Conservation (phyloP, 2,329 filamentous ascomycete species). For the Ceratocystis cacaofunesta region DNA sequence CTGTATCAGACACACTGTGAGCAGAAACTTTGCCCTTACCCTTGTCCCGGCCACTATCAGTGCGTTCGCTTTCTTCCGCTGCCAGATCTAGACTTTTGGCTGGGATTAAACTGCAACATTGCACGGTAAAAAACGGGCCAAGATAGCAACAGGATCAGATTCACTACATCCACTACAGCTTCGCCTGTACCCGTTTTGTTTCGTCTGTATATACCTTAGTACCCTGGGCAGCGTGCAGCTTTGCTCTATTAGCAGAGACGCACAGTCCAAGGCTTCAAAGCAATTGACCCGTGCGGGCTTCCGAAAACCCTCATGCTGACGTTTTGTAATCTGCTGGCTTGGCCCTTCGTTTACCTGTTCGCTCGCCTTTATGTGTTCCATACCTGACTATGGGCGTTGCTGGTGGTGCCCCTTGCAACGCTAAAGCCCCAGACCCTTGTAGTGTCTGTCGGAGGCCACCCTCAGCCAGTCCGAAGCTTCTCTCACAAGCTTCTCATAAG, state of each 20-base stretch:
- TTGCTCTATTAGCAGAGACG: background rate
- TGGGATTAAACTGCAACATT: conserved; percentile 6
- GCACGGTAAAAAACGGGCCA: conserved; percentile 3
- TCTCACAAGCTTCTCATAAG: background rate
- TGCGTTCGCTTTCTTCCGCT: conserved; percentile 11
- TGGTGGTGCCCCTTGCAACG: background rate
- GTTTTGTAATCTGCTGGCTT: background rate
- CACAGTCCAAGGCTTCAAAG: background rate
- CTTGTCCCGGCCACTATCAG: conserved; percentile 6
- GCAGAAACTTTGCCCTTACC: background rate
- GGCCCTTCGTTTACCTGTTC: background rate
- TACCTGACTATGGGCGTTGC: background rate
- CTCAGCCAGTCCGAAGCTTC: background rate
- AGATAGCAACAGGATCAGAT: background rate
- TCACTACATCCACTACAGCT: background rate
- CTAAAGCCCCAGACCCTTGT: conserved; percentile 3
- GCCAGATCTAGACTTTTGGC: conserved; percentile 1
- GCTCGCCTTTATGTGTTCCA: background rate
- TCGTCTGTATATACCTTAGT: background rate
- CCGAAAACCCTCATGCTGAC: background rate
- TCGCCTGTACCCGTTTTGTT: background rate
- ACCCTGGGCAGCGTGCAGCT: background rate
- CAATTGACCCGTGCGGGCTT: background rate
- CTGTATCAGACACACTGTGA: background rate
- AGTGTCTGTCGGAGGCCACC: background rate